Base-by-base conservation (phyloP, 73 alveolate genomes). In the Symbiodinium pilosum region DNA sequence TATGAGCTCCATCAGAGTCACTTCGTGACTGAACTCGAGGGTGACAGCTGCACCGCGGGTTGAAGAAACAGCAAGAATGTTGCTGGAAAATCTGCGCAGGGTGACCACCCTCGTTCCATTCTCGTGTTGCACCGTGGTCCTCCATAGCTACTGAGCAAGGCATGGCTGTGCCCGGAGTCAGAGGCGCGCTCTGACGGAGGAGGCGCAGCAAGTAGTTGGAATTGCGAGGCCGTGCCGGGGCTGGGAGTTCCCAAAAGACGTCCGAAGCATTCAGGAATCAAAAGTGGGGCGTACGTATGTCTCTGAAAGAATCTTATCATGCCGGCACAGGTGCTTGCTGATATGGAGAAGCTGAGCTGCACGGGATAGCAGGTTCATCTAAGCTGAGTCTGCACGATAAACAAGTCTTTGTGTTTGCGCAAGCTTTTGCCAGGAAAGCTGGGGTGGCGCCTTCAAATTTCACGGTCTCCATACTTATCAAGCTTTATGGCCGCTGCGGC, bases 391-490 rank as follows among this genome's bases (percentile, higher is more conserved):
- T n/a, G n/a, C n/a, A n/a, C n/a, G n/a, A n/a, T n/a, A n/a, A n/a
- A n/a, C 43, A 28, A 24, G 36, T 30, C 84, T 69, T 5, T 69
- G 12, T 1, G 9, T n/a, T 39, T 30, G 41, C n/a, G n/a, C n/a
- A n/a, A 32, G 38, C 88, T 41, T 28, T 6, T n/a, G 41, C 38
- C n/a, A 89, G 95, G 95, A 59, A 42, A n/a, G 95, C 95, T 9
- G 95, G 95, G 43, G 95, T 89, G 18, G 86, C 95, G 28, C 95
- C 95, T 26, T 89, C 95, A 43, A 89, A 89, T 51, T 89, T 64
- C 71, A 89, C 95, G 9, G 38, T 87, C 56, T 89, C 95, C 20
- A 89, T 89, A n/a, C 52, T 89, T 38, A 68, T 64, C 87, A 89
- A 89, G 51, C 87, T 89, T 32, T 89, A 68, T 32, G 95, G 95